These are phyloP conservation scores for Pezicula rhizophila DNA, from an alignment of 2,329 filamentous ascomycete genomes.

Conservation along the genomic window DNA sequence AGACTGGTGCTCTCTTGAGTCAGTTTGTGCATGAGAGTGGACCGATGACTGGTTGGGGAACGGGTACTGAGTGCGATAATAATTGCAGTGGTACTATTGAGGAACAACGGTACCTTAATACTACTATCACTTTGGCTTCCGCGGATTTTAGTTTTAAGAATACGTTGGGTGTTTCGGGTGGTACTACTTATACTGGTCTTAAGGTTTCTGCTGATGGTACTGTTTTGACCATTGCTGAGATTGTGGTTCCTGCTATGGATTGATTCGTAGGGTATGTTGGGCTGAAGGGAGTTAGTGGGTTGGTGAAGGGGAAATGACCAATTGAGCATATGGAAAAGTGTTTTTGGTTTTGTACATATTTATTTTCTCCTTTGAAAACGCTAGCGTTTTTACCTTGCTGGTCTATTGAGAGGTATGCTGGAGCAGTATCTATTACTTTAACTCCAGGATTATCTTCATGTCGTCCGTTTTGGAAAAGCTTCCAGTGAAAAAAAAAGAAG, in stretches of 20 bases:
- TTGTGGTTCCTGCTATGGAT: constrained; percentile 30
- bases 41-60: constrained; percentile 34
- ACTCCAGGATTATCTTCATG: too few species aligned
- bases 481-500: too few species aligned
- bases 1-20: constrained; percentile 28
- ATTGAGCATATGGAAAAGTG: too few species aligned
- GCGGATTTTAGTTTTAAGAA: constrained; percentile 27
- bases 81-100: constrained; percentile 33
- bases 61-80: constrained; percentile 35
- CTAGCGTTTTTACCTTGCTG: too few species aligned
- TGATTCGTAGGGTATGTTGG: too few species aligned
- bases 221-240: constrained; percentile 31
- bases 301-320: too few species aligned
- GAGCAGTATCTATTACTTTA: too few species aligned
- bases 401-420: too few species aligned
- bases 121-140: constrained; percentile 30
- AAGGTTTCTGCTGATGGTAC: constrained; percentile 29
- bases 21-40: constrained; percentile 30
- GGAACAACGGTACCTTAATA: constrained; percentile 33
- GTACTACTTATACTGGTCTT: constrained; percentile 30
- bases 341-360: too few species aligned
- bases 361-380: too few species aligned
- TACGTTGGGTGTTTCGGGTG: constrained; percentile 22
- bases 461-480: too few species aligned
- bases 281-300: too few species aligned